A percentile compares a stretch with the other conserved stretches of the same genome.
phyloP scores from a whole-genome alignment of 169 alveolate genomes.

The Perkinsus olseni region DNA sequence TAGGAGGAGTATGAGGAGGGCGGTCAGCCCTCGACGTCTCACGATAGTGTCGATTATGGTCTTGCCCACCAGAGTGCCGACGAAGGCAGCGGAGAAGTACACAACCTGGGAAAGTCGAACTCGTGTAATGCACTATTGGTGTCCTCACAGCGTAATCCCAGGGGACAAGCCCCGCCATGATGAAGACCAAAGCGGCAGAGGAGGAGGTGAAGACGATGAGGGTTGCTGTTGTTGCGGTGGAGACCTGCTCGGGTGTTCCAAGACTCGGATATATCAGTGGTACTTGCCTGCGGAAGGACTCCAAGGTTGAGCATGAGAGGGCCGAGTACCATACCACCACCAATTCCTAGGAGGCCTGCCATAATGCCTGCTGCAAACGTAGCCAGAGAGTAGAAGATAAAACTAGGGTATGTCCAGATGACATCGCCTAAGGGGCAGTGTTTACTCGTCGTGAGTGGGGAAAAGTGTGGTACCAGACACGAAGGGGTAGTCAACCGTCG shows the following conservation, averaged over 20 bases:
- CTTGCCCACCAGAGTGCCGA: constrained; percentile 23
- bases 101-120: not conserved
- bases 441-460: not conserved
- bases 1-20: not conserved
- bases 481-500: not conserved
- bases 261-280: not conserved
- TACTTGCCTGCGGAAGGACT: constrained; percentile 30
- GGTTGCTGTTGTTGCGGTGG: constrained; percentile 22
- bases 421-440: constrained; percentile 1
- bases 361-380: constrained; percentile 37
- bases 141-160: not conserved
- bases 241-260: constrained; percentile 13
- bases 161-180: constrained; percentile 16
- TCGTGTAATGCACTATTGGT: not conserved
- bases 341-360: constrained; percentile 53
- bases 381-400: constrained; percentile 7
- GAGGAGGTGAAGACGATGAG: constrained; percentile 22
- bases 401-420: constrained; percentile 23
- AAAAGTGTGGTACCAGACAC: not conserved
- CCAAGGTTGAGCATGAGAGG: constrained; percentile 46
- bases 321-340: constrained; percentile 52
- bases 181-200: constrained; percentile 20
- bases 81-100: constrained; percentile 18
- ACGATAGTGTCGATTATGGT: constrained; percentile 13
- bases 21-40: not conserved